Evolutionary conservation across 768 basidiomycete genomes (phyloP).

Genomic region (Symmetrospora coprosmae): DNA sequence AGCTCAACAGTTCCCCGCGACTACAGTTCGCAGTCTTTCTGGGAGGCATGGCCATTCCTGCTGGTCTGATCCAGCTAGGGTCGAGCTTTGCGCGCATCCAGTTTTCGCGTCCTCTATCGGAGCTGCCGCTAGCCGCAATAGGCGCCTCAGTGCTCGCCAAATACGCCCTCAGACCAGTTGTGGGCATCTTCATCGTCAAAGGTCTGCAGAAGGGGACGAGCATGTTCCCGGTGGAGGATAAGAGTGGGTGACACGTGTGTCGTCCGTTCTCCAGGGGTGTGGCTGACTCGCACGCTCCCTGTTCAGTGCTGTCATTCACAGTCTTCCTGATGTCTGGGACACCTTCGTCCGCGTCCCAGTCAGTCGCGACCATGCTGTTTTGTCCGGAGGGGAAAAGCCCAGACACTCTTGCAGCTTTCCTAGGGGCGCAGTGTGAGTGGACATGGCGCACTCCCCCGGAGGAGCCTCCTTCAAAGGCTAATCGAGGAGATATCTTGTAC

Average conservation of each 20-base stretch:
- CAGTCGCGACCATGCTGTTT: conserved; percentile 16
- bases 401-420: conserved; percentile 16
- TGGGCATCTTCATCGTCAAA: conserved; percentile 14
- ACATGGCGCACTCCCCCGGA: not conserved
- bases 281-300: not conserved
- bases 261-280: not conserved
- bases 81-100: conserved; percentile 19
- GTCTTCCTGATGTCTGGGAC: conserved; percentile 18
- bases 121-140: conserved; percentile 14
- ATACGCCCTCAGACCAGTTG: conserved; percentile 3
- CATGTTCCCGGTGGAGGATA: conserved; percentile 15
- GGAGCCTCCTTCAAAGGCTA: not conserved
- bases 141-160: conserved; percentile 7
- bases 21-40: conserved; percentile 3
- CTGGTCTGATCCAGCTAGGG: conserved; percentile 18
- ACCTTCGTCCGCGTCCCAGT: conserved; percentile 19
- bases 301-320: conserved; percentile 10
- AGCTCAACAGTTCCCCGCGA: not conserved
- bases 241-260: not conserved
- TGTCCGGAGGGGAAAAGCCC: not conserved
- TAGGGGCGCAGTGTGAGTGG: conserved; percentile 21
- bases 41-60: conserved; percentile 19
- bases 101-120: not conserved
- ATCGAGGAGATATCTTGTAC: too few relatives aligned
- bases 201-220: conserved; percentile 1